Percentiles rank a stretch among this genome's conserved stretches.
These are phyloP conservation scores for Penicillium sp. DNA, from an alignment of 2,329 filamentous ascomycete genomes.

Conservation along the genomic window DNA sequence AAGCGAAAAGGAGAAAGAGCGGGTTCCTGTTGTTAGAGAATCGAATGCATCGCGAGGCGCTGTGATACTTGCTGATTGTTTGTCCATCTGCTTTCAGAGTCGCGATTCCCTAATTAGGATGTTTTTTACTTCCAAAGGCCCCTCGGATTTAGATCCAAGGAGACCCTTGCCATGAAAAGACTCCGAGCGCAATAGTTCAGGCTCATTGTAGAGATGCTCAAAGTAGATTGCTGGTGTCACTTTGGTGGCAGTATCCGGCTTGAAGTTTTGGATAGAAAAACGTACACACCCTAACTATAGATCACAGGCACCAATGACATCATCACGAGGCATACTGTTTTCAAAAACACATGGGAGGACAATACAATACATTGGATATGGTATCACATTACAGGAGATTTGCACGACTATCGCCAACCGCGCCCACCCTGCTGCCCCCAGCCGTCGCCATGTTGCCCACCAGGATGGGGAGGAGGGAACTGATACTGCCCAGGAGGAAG, in stretches of 20 bases:
- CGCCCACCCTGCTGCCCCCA: conserved; percentile 26
- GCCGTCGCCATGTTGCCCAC: conserved; percentile 25
- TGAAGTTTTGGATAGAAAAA: not conserved
- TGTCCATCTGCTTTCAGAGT: not conserved
- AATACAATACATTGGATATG: not conserved
- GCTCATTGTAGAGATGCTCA: not conserved
- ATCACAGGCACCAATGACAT: not conserved
- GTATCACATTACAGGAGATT: conserved; percentile 1
- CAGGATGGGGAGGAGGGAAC: conserved; percentile 39
- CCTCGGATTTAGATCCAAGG: not conserved
- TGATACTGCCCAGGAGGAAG: conserved; percentile 39
- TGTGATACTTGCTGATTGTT: not conserved
- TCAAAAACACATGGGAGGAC: not conserved
- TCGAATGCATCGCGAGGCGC: not conserved
- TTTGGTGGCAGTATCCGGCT: not conserved
- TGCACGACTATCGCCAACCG: conserved; percentile 17
- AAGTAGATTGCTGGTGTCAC: not conserved
- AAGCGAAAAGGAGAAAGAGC: no score
- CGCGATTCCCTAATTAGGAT: not conserved
- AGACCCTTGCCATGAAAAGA: not conserved
- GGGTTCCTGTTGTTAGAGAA: not conserved
- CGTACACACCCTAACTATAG: not conserved
- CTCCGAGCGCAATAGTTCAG: not conserved
- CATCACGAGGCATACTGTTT: not conserved
- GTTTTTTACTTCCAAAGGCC: not conserved